Evolutionary conservation across 2,329 filamentous ascomycete genomes (phyloP).

Genomic region (Aureobasidium sp.): DNA sequence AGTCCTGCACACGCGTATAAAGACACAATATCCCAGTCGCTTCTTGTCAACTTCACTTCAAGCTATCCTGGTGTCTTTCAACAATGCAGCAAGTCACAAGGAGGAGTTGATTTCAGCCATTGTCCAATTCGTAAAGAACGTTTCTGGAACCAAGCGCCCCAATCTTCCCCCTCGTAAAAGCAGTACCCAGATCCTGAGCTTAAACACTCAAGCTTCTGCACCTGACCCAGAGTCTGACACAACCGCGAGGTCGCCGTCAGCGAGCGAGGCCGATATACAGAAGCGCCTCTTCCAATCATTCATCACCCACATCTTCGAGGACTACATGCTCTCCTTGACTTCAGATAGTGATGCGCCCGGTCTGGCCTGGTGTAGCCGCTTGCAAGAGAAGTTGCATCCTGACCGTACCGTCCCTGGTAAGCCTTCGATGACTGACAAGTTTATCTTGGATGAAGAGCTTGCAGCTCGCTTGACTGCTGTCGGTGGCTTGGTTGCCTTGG

Average conservation of each 20-base stretch:
- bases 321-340: conserved; percentile 55
- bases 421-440: conserved; percentile 56
- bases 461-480: conserved; percentile 58
- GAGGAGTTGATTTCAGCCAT: conserved; percentile 63
- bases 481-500: conserved; percentile 65
- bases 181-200: conserved; percentile 28
- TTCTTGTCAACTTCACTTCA: conserved; percentile 73
- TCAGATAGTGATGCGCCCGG: conserved; percentile 39
- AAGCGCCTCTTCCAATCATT: conserved; percentile 64
- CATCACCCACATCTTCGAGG: conserved; percentile 68
- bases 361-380: conserved; percentile 45
- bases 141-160: conserved; percentile 62
- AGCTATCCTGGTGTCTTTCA: conserved; percentile 61
- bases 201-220: conserved; percentile 27
- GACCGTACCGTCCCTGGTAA: conserved; percentile 55
- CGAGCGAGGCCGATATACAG: conserved; percentile 55
- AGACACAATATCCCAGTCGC: conserved; percentile 68
- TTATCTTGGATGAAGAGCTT: conserved; percentile 55
- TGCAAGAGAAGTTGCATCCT: conserved; percentile 63
- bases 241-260: conserved; percentile 34
- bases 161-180: conserved; percentile 51
- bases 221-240: conserved; percentile 51
- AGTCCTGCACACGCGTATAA: conserved; percentile 65
- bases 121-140: conserved; percentile 61
- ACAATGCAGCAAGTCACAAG: conserved; percentile 46